Conservation (phyloP, 257 asterid genomes). For the Jasminum sambac region DNA sequence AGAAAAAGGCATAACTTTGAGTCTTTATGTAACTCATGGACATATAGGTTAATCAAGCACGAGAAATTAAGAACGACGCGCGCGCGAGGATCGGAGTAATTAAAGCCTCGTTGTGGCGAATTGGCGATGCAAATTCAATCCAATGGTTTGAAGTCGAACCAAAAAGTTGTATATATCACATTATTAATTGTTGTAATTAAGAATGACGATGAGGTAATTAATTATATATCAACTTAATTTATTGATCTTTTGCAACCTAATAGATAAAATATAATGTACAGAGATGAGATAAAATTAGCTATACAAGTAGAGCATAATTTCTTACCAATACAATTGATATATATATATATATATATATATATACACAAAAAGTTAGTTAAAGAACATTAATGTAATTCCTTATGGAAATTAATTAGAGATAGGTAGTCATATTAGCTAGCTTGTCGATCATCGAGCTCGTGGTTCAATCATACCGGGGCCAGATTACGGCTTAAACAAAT, state of each 20-base stretch:
- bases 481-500: constrained; percentile 48
- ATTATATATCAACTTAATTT: too few relatives aligned
- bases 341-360: too few relatives aligned
- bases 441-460: too few relatives aligned
- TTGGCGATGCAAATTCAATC: constrained; percentile 63
- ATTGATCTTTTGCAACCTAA: background rate
- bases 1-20: background rate
- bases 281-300: too few relatives aligned
- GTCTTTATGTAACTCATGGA: background rate
- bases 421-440: constrained; percentile 61
- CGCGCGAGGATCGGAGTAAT: constrained; percentile 72
- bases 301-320: too few relatives aligned
- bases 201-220: constrained; percentile 52
- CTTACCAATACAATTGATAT: too few relatives aligned
- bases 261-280: too few relatives aligned
- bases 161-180: constrained; percentile 54
- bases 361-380: too few relatives aligned
- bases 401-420: constrained; percentile 7
- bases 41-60: constrained; percentile 51
- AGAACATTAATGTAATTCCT: background rate
- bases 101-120: too few relatives aligned
- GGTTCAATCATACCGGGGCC: constrained; percentile 68
- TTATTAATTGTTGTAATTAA: constrained; percentile 74
- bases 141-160: constrained; percentile 71
- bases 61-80: constrained; percentile 37